phyloP scores from a whole-genome alignment of 352 stramenopile genomes.

The Globisporangium emineosum region DNA sequence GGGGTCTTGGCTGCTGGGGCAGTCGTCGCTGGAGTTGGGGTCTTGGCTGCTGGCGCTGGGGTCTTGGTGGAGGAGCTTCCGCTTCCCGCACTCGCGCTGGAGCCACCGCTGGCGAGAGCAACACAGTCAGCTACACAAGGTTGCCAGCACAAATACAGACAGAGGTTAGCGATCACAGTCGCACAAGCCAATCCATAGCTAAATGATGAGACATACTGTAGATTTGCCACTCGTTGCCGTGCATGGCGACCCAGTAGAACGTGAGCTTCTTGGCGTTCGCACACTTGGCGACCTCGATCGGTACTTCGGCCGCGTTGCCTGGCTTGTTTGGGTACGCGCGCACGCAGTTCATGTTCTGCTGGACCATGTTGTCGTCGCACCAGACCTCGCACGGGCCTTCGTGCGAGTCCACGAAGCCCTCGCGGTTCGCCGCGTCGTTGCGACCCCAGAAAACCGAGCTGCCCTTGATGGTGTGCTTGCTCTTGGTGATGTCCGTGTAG shows the following conservation, averaged over 20 bases:
- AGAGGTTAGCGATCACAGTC: no score
- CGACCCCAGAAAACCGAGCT: constrained; percentile 33
- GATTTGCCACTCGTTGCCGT: constrained; percentile 50
- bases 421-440: constrained; percentile 15
- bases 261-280: constrained; percentile 34
- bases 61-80: neutral
- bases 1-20: constrained; percentile 4
- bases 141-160: constrained; percentile 3
- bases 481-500: constrained; percentile 25
- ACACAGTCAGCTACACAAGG: constrained; percentile 23
- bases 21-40: constrained; percentile 1
- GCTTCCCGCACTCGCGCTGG: neutral
- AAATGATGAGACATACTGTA: constrained; percentile 26
- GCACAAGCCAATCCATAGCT: neutral
- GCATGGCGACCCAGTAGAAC: constrained; percentile 56
- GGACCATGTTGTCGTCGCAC: constrained; percentile 40
- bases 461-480: constrained; percentile 23
- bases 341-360: constrained; percentile 38
- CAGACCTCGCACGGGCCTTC: constrained; percentile 46
- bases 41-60: neutral
- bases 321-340: constrained; percentile 29
- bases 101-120: constrained; percentile 2
- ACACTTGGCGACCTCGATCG: constrained; percentile 37
- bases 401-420: constrained; percentile 37
- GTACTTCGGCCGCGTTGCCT: constrained; percentile 22